Evolutionary conservation across 306 rosid genomes (phyloP).

Genomic region (Gastrolobium villosum): DNA sequence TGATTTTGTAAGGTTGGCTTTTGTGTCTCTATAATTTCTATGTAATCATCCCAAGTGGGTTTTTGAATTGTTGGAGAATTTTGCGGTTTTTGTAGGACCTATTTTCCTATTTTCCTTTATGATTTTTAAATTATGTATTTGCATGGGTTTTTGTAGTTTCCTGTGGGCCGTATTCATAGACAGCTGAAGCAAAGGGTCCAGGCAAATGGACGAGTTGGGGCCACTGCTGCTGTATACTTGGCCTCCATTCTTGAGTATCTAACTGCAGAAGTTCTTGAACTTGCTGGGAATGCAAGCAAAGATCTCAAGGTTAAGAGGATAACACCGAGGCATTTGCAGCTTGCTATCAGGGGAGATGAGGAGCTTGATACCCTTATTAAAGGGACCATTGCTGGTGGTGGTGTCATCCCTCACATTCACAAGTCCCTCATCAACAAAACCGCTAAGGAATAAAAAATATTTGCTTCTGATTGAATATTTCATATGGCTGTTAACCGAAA

Average conservation of each 20-base stretch:
- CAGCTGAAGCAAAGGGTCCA: constrained; percentile 82
- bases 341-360: constrained; percentile 96
- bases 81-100: background rate
- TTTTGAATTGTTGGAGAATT: background rate
- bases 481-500: constrained; percentile 21
- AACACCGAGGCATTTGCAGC: constrained; percentile 96
- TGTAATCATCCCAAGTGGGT: background rate
- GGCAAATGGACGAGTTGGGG: constrained; percentile 96
- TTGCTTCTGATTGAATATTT: constrained; percentile 25
- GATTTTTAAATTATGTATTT: background rate
- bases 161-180: constrained; percentile 95
- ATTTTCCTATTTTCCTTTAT: background rate
- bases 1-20: background rate
- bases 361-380: constrained; percentile 96
- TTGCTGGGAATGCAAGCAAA: constrained; percentile 96
- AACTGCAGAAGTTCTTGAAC: constrained; percentile 94
- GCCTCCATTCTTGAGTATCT: constrained; percentile 96
- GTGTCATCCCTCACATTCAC: constrained; percentile 98
- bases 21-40: background rate
- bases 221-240: constrained; percentile 94
- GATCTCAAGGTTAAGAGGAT: constrained; percentile 98
- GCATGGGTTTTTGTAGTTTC: constrained; percentile 65
- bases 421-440: constrained; percentile 98
- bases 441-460: constrained; percentile 66
- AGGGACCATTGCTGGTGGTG: constrained; percentile 99